Conservation (phyloP, 805 yeast genomes). For the Ogataea paraovalis region DNA sequence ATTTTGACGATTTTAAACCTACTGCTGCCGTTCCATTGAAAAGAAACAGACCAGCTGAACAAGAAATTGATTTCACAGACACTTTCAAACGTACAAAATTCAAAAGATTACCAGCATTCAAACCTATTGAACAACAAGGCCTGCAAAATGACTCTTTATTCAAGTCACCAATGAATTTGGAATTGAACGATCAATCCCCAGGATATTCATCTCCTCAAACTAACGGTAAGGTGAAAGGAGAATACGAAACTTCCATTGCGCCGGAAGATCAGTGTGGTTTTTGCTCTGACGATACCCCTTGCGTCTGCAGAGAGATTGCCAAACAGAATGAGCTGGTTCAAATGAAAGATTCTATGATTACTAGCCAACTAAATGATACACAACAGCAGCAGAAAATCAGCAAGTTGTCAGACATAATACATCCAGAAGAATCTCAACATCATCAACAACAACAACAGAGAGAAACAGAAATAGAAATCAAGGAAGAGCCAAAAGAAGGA, state of each 20-base stretch:
- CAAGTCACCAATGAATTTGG: slow-evolving; percentile 19
- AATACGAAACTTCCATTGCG: slow-evolving; percentile 40
- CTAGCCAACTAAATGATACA: slow-evolving; percentile 16
- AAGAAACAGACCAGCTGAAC: slow-evolving; percentile 26
- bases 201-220: slow-evolving; percentile 8
- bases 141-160: slow-evolving; percentile 23
- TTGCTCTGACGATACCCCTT: slow-evolving; percentile 87
- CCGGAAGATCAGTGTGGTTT: slow-evolving; percentile 79
- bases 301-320: slow-evolving; percentile 83
- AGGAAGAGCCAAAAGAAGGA: slow-evolving; percentile 24
- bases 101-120: slow-evolving; percentile 21
- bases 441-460: slow-evolving; percentile 12
- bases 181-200: slow-evolving; percentile 14
- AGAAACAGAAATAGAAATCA: slow-evolving; percentile 13
- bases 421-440: slow-evolving; percentile 11
- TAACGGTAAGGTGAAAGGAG: slow-evolving; percentile 25
- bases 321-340: slow-evolving; percentile 36
- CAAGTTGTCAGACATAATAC: slow-evolving; percentile 4
- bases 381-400: background rate
- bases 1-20: slow-evolving; percentile 42
- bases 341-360: slow-evolving; percentile 18
- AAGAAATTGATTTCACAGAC: slow-evolving; percentile 58
- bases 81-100: slow-evolving; percentile 31
- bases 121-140: slow-evolving; percentile 11
- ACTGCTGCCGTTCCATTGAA: slow-evolving; percentile 63